Evolutionary conservation across 2,329 filamentous ascomycete genomes (phyloP), one percentile per base, ranked within the genome.

Genomic region (Sclerotiophoma versabilis): DNA sequence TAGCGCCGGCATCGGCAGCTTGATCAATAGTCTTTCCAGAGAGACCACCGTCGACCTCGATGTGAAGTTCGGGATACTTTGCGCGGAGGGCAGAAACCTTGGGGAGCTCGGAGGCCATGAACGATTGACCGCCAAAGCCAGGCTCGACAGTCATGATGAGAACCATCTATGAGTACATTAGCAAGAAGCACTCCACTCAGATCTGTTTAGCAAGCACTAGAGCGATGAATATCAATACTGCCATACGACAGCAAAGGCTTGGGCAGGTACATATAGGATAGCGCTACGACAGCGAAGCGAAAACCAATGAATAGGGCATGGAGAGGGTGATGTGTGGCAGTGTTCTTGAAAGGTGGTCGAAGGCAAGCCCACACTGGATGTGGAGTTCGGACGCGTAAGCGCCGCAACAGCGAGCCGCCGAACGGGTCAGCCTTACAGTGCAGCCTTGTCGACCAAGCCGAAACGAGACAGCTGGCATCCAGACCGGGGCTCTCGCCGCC

Each of bases 101-200:
- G 72, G 93, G 92, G 64, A 99, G 85, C 79, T 96, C 92, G 6
- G 91, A 91, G 11, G 92, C 87, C 92, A 98, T 98, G 82, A 99
- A 99, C 73, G 96, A 97, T 75, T 99, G 95, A 6, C 95, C 95
- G 59, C 95, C 95, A 72, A 99, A 99, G 38, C 95, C 95, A 37
- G 95, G 95, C 78, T 99, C 86, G 36, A 99, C 95, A 1, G 95
- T 99, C 95, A 99, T 99, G 57, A 99, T 85, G 15, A 99, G 87
- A 30, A 96, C 92, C 95, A 99, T 99, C 93, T 97, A 59, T 10
- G 15, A 17, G 30, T 5, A 14, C 10, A 49, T 69, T 39, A 68
- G 65, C 29, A 11, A 10, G 9, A 2, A 34, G 12, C 3, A 17
- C 25, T 25, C 15, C 9, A 17, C 5, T 17, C 8, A 29, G 6